A percentile compares a stretch with the other conserved stretches of the same genome.
Evolutionary conservation across 192 early-diverging fungal genomes (phyloP).

Genomic region (Diversispora eburnea): DNA sequence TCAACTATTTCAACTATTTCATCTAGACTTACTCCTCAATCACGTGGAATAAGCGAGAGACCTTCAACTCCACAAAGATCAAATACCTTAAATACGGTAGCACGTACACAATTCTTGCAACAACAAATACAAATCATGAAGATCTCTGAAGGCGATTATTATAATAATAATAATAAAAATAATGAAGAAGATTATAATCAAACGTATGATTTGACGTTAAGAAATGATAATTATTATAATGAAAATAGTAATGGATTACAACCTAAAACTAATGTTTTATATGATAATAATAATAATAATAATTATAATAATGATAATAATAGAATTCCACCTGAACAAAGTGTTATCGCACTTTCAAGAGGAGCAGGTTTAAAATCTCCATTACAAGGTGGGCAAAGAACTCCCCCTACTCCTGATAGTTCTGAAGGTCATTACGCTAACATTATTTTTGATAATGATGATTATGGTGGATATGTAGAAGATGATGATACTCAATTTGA

Average conservation of each 20-base stretch:
- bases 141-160: conserved; percentile 3
- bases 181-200: conserved; percentile 19
- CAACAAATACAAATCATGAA: conserved; percentile 15
- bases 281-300: background rate
- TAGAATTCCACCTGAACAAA: background rate
- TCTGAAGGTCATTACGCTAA: background rate
- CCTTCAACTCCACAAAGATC: background rate
- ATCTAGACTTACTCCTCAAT: background rate
- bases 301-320: background rate
- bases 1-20: background rate
- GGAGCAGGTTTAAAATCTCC: background rate
- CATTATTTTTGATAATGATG: background rate
- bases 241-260: background rate
- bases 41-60: background rate
- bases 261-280: background rate
- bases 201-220: conserved; percentile 16
- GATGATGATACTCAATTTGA: conserved; percentile 28
- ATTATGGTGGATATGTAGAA: background rate
- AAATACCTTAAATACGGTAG: conserved; percentile 1
- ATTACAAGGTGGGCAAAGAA: background rate
- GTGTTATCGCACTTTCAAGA: conserved; percentile 2
- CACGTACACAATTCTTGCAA: conserved; percentile 8
- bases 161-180: background rate
- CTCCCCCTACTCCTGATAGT: background rate
- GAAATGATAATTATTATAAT: background rate